Evolutionary conservation across 805 yeast genomes (phyloP), one percentile per base, ranked within the genome.

Genomic region (Candida sakaeoensis): DNA sequence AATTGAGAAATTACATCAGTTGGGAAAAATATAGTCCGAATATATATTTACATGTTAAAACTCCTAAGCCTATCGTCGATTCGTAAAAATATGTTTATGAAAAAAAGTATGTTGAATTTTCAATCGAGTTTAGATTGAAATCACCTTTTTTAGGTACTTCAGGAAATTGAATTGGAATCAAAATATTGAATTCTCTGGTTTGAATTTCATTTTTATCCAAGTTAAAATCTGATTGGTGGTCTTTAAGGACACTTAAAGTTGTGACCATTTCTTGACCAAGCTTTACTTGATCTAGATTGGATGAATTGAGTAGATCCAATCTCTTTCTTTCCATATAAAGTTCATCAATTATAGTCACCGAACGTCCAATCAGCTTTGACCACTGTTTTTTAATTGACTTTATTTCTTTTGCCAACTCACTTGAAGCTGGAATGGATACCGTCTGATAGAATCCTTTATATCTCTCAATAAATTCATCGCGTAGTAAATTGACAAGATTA

Each of bases 1-100:
- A 60, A 85, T 95, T 35, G 89, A 82, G 46, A 79, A 74, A 51
- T 72, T 93, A 45, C 96, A 88, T 61, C 69, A 70, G 23, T 96
- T 91, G 62, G 96, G 96, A 1, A 90, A 88, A 58, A 84, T 90
- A 10, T 24, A 19, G 17, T 37, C 16, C 10, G 8, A 5, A n/a
- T 32, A 17, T 12, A 26, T 26, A 26, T 12, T 26, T 25, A n/a
- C 5, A 17, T n/a, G 23, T 35, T 3, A 15, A 25, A 10, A 19
- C 28, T 10, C 23, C 26, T 19, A 12, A 10, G 29, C n/a, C n/a
- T 9, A 7, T n/a, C 34, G 34, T 33, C 13, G 6, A 33, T 7
- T 23, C 36, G 15, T 33, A 13, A 16, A 35, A 14, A 3, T 17
- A 14, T 17, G 23, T 36, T 5, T 34, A 41, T n/a, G 71, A 60